A percentile compares a stretch with the other conserved stretches of the same genome.
Evolutionary conservation across 345 rosid species (phyloP).

Genomic region (Kandelia obovata): DNA sequence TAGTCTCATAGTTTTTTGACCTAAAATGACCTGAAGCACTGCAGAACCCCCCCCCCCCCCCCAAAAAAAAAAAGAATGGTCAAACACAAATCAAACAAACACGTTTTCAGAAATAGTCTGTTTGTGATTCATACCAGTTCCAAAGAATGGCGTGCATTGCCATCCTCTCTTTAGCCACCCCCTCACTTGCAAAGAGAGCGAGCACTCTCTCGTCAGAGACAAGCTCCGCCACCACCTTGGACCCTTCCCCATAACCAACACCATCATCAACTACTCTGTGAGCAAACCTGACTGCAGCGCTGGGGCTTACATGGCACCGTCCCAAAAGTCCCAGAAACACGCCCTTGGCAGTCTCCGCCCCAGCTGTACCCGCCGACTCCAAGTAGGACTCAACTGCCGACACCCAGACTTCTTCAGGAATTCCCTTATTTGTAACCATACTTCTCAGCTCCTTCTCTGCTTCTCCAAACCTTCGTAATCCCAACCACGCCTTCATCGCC

Average conservation of each 20-base stretch:
- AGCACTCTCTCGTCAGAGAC: conserved; percentile 82
- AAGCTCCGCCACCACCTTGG: conserved; percentile 60
- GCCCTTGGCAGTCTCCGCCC: conserved; percentile 83
- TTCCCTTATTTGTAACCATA: conserved; percentile 71
- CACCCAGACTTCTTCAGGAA: conserved; percentile 94
- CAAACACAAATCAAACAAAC: not conserved
- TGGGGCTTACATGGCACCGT: conserved; percentile 80
- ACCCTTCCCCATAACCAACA: conserved; percentile 45
- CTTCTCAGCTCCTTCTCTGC: conserved; percentile 92
- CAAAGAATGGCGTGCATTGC: conserved; percentile 88
- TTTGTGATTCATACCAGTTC: conserved; percentile 53
- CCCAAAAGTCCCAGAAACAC: conserved; percentile 80
- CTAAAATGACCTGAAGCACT: conserved; percentile 79
- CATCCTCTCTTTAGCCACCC: conserved; percentile 54
- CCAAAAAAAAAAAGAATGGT: not conserved
- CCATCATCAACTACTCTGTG: conserved; percentile 58
- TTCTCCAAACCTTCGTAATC: conserved; percentile 67
- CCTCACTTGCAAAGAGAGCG: conserved; percentile 61
- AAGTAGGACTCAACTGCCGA: conserved; percentile 82
- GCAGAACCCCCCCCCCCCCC: no score
- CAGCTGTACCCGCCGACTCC: conserved; percentile 84
- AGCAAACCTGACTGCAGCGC: conserved; percentile 74
- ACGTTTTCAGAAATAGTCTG: not conserved
- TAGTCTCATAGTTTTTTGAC: conserved; percentile 66
- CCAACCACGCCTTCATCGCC: conserved; percentile 98